These are phyloP conservation scores for Xylariaceae sp. DNA, from an alignment of 2,329 filamentous ascomycete genomes.

Conservation along the genomic window DNA sequence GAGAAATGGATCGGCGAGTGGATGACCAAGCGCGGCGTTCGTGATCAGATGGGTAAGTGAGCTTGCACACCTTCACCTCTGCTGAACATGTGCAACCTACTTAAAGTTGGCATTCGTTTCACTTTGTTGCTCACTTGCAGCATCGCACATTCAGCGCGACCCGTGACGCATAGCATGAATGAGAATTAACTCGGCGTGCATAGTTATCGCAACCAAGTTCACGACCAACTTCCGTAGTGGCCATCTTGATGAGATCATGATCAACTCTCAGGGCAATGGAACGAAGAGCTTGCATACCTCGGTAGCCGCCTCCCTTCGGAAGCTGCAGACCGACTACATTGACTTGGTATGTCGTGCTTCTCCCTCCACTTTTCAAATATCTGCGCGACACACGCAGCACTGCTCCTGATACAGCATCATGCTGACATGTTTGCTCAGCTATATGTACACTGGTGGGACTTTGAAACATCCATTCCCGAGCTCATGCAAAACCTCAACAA, in stretches of 20 bases:
- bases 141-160: too few relatives aligned
- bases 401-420: not conserved
- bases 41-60: constrained; percentile 57
- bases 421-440: constrained; percentile 33
- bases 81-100: too few relatives aligned
- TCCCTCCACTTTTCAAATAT: not conserved
- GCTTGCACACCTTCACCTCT: not conserved
- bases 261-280: constrained; percentile 55
- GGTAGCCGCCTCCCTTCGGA: constrained; percentile 52
- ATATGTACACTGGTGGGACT: constrained; percentile 66
- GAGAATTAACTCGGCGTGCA: not conserved
- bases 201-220: constrained; percentile 67
- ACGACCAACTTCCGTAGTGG: constrained; percentile 53
- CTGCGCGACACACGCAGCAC: too few relatives aligned
- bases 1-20: constrained; percentile 68
- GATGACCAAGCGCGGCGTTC: constrained; percentile 60
- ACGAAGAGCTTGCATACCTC: constrained; percentile 57
- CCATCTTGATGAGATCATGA: constrained; percentile 36
- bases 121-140: too few relatives aligned
- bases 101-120: too few relatives aligned
- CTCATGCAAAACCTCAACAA: constrained; percentile 65
- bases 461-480: constrained; percentile 59
- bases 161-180: too few relatives aligned
- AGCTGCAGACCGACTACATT: constrained; percentile 64
- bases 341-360: constrained; percentile 47